Percentiles rank a stretch among this genome's conserved stretches.
These are phyloP conservation scores for Aplosporella prunicola DNA, from an alignment of 2,329 filamentous ascomycete genomes.

Conservation along the genomic window DNA sequence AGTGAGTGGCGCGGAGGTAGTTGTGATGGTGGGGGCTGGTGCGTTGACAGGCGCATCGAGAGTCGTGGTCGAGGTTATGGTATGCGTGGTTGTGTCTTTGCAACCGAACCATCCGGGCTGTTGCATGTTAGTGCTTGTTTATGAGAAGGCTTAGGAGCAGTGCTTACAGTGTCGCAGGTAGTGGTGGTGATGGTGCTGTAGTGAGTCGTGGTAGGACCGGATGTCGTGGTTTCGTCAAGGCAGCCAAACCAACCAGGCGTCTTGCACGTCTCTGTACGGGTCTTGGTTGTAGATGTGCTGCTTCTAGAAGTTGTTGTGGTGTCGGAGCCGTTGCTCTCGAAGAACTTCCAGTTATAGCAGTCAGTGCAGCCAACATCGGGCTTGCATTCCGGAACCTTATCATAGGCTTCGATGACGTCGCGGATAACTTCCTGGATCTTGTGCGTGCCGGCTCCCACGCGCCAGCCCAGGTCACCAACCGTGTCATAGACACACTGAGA, in stretches of 20 bases:
- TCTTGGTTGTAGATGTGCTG: constrained; percentile 51
- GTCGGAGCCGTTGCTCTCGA: constrained; percentile 81
- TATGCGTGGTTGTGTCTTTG: constrained; percentile 21
- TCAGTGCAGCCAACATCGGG: constrained; percentile 72
- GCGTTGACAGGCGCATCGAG: constrained; percentile 4
- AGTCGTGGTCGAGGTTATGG: constrained; percentile 13
- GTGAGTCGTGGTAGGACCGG: constrained; percentile 35
- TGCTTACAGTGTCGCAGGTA: constrained; percentile 25
- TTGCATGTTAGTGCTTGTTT: constrained; percentile 13
- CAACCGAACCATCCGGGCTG: constrained; percentile 14
- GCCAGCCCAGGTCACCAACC: constrained; percentile 83
- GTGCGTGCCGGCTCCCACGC: constrained; percentile 83
- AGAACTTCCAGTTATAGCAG: constrained; percentile 90
- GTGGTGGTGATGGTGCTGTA: constrained; percentile 15
- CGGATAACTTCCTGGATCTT: constrained; percentile 81
- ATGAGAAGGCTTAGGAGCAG: not conserved
- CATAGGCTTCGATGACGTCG: constrained; percentile 77
- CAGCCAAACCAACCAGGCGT: constrained; percentile 91
- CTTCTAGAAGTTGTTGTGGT: constrained; percentile 51
- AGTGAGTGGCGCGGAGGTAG: constrained; percentile 20
- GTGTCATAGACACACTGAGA: constrained; percentile 86
- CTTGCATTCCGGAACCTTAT: constrained; percentile 66
- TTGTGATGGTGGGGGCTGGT: constrained; percentile 16
- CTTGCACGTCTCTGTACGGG: constrained; percentile 75
- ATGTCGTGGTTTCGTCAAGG: constrained; percentile 53